phyloP scores from a whole-genome alignment of 345 rosid species.

The Durio zibethinus region DNA sequence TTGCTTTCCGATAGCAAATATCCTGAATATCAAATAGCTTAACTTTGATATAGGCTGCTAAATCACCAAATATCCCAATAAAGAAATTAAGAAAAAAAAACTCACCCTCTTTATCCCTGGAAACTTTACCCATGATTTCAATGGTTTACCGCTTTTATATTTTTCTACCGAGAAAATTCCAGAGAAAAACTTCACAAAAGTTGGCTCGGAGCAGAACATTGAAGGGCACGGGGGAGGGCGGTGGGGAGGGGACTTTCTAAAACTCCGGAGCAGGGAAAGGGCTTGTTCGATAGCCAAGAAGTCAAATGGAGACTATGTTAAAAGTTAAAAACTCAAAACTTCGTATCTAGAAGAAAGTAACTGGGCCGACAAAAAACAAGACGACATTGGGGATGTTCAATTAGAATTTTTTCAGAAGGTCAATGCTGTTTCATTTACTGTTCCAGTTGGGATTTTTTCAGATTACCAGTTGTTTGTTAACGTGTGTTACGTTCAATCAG shows the following conservation, averaged over 20 bases:
- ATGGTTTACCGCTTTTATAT: neutral
- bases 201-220: neutral
- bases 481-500: neutral
- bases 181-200: neutral
- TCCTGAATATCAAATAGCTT: constrained; percentile 45
- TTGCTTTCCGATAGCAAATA: constrained; percentile 89
- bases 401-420: neutral
- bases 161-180: neutral
- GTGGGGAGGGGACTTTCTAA: neutral
- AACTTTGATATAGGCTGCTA: neutral
- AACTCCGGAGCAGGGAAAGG: neutral
- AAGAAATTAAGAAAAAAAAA: constrained; percentile 1
- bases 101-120: constrained; percentile 81
- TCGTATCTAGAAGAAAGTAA: neutral
- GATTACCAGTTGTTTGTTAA: neutral
- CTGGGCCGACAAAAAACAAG: too few relatives aligned
- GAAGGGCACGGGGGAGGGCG: neutral
- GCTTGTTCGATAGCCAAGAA: neutral
- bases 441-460: neutral
- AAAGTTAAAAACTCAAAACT: neutral
- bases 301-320: neutral
- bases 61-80: neutral
- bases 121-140: constrained; percentile 80
- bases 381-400: neutral
- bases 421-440: neutral